Base-by-base conservation (phyloP, 257 asterid genomes). In the Capsicum rhomboideum region DNA sequence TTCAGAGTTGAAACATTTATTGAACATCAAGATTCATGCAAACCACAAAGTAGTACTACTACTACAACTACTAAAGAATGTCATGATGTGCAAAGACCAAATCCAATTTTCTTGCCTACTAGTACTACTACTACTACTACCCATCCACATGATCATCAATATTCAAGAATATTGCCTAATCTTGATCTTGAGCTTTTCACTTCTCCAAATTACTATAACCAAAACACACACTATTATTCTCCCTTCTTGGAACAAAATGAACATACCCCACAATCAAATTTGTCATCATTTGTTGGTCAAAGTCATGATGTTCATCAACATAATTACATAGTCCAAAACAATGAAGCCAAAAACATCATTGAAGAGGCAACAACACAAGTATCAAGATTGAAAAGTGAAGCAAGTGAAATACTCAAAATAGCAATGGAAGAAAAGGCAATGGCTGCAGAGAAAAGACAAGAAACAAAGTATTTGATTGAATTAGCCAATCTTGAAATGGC, bases 21-120 rank as follows among this genome's bases (percentile, higher is more conserved):
- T 81, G 91, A 89, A 78, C 90, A 89, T 82, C 91, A 89, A 87
- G 91, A 89, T 83, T 42, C 91, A 87, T 89, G 91, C 91, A 89
- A 85, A 66, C 59, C 77, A 23, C 82, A 82, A 54, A 59, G 74
- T 74, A 54, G 79, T 75, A 68, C 82, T 53, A 78, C 37, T 8
- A 63, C 18, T 64, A 66, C 40, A 46, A 46, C 58, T 23, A 23
- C 21, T 26, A 82, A 64, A 64, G 84, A 64, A 46, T 42, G 84
- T 2, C 31, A 29, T 37, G 74, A 54, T 83, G 29, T 78, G 11
- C 75, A 83, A 9, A 34, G 37, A 14, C 72, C 85, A 29, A 28
- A 46, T n/a, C 69, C 59, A 68, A 4, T 68, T 34, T 34, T 68
- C 77, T 34, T 68, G 77, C 52, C 77, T 17, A 66, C 12, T 14